Evolutionary conservation across 257 asterid genomes (phyloP).

Genomic region (Datura wrightii): DNA sequence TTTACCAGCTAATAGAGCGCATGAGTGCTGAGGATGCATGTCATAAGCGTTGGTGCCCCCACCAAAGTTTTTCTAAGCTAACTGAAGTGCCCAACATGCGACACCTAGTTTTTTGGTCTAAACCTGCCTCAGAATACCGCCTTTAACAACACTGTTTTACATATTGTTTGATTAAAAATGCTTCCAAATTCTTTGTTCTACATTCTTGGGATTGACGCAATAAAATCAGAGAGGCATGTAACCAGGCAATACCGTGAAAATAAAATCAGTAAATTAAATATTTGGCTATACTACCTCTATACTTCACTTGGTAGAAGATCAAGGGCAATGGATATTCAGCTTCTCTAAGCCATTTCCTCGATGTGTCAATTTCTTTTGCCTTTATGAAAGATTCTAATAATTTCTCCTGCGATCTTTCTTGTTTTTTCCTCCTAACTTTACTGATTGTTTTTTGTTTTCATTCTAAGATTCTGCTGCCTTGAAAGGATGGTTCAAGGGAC

Average conservation of each 20-base stretch:
- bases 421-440: background rate
- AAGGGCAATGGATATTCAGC: background rate
- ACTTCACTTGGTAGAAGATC: background rate
- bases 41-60: background rate
- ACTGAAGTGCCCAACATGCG: background rate
- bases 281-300: background rate
- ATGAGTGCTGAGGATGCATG: background rate
- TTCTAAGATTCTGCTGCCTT: slow-evolving; percentile 24
- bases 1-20: slow-evolving; percentile 11
- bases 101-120: background rate
- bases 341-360: background rate
- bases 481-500: slow-evolving; percentile 49
- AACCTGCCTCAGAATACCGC: background rate
- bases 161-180: background rate
- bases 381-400: background rate
- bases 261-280: background rate
- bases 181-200: slow-evolving; percentile 15
- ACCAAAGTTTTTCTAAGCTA: background rate
- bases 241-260: background rate
- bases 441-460: background rate
- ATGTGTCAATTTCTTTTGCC: background rate
- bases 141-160: background rate
- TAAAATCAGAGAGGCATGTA: background rate
- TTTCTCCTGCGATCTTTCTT: background rate
- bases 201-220: slow-evolving; percentile 10